These are phyloP conservation scores for Davidsoniella eucalypti DNA, from an alignment of 2,329 filamentous ascomycete genomes.

Conservation along the genomic window DNA sequence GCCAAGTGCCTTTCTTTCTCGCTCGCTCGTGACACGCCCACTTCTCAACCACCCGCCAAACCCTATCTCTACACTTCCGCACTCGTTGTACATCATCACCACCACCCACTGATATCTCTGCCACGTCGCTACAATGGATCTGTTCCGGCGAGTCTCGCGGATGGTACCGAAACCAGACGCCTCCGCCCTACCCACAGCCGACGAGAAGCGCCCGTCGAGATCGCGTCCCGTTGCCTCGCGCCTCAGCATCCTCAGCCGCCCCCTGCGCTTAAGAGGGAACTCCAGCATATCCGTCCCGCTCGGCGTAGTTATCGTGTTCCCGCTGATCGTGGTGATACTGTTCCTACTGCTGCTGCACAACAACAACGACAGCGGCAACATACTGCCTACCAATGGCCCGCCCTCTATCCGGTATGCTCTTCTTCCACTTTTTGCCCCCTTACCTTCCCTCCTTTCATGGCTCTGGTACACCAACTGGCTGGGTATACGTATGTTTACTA, in stretches of 20 bases:
- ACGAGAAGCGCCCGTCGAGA: slow-evolving; percentile 30
- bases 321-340: slow-evolving; percentile 81
- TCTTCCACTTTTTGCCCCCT: neutral
- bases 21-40: too few species aligned
- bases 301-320: slow-evolving; percentile 83
- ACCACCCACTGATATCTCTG: neutral
- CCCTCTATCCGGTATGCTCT: slow-evolving; percentile 66
- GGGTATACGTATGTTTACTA: slow-evolving; percentile 13
- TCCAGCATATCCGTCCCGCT: slow-evolving; percentile 85
- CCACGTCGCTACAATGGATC: slow-evolving; percentile 31
- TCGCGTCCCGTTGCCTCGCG: slow-evolving; percentile 29
- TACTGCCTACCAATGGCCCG: slow-evolving; percentile 77
- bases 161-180: slow-evolving; percentile 28
- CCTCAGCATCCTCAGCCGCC: slow-evolving; percentile 69
- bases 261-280: slow-evolving; percentile 78
- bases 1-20: too few species aligned
- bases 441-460: neutral
- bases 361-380: slow-evolving; percentile 58
- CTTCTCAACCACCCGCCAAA: neutral
- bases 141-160: slow-evolving; percentile 38
- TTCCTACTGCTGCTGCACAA: slow-evolving; percentile 74
- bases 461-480: neutral
- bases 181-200: slow-evolving; percentile 31
- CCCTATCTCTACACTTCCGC: neutral
- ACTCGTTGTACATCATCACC: neutral